Evolutionary conservation across 2,329 filamentous ascomycete genomes (phyloP), one percentile per base, ranked within the genome.

Genomic region (Botryotinia narcissicola): DNA sequence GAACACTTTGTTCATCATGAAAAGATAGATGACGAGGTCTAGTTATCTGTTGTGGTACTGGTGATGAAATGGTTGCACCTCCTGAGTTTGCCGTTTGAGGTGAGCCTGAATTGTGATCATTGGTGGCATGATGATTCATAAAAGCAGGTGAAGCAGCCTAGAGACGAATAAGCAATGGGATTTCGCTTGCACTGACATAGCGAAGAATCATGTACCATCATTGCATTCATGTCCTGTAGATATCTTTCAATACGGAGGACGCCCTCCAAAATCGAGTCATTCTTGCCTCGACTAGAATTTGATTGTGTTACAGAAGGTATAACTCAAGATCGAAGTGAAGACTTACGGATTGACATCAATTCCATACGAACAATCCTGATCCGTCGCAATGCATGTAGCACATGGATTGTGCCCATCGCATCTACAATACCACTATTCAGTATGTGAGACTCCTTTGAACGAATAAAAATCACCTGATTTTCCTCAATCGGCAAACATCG

Each of bases 231-330:
- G 73, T 86, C 83, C 32, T 84, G 81, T 5, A 87, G 80, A 16
- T 83, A 81, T 72, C 80, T 83, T 74, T 87, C 86, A 9, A 87
- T 82, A 10, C 85, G 81, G 2, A 86, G 76, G 14, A 86, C 84
- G 5, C 85, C 84, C 72, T 87, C 85, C 4, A 87, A 81, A 32
- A 87, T 86, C 51, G 87, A 78, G 73, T 87, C 86, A 66, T 83
- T 86, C 76, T 87, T 87, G 57, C 85, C 85, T 73, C 84, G 81
- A 64, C 84, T 86, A 60, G 1, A 6, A 42, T 25, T 14, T 32
- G 35, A 12, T 42, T 32, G 22, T 9, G 37, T 64, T 42, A 48
- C 29, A 62, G 29, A 29, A 22, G 35, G 57, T n/a, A 35, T 7
- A 22, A 25, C 4, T 18, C 9, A 20, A 37, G 20, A n/a, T 29